Conservation (phyloP, 2,329 filamentous ascomycete species). For the Phaeoacremonium minimum region DNA sequence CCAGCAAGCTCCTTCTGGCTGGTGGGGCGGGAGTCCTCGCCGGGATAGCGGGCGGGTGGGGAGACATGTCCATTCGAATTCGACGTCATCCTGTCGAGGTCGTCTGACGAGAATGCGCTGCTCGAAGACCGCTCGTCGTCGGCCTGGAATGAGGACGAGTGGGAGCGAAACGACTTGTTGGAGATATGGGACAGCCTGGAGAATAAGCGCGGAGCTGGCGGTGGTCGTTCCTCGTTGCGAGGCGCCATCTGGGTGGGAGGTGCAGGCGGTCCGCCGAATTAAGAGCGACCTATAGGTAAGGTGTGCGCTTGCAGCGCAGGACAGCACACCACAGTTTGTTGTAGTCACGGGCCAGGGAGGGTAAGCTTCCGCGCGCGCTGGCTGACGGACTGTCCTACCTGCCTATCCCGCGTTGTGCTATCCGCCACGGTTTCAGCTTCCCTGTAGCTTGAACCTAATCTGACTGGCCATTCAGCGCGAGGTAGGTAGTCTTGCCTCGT, state of each 20-base stretch:
- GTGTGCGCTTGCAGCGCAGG: too few relatives aligned
- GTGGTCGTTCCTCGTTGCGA: slow-evolving; percentile 29
- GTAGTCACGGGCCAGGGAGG: too few relatives aligned
- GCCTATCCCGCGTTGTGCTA: too few relatives aligned
- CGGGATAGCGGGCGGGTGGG: slow-evolving; percentile 57
- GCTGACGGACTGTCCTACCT: too few relatives aligned
- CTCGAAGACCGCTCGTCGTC: slow-evolving; percentile 62
- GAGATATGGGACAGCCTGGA: slow-evolving; percentile 47
- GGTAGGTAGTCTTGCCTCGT: too few relatives aligned
- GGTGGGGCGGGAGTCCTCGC: slow-evolving; percentile 85
- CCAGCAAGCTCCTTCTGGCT: slow-evolving; percentile 82
- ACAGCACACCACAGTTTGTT: too few relatives aligned
- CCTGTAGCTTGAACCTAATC: too few relatives aligned
- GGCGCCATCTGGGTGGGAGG: slow-evolving; percentile 26
- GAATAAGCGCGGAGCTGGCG: slow-evolving; percentile 39
- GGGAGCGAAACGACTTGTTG: slow-evolving; percentile 53
- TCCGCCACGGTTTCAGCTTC: too few relatives aligned
- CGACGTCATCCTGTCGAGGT: slow-evolving; percentile 5
- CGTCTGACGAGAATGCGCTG: slow-evolving; percentile 10
- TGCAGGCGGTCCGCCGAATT: too few relatives aligned
- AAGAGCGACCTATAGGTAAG: too few relatives aligned
- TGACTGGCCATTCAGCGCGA: too few relatives aligned
- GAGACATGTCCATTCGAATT: slow-evolving; percentile 12
- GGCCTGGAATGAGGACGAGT: slow-evolving; percentile 62
- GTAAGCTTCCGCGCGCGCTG: too few relatives aligned